These are phyloP conservation scores for Tylopilus balloui DNA, from an alignment of 768 basidiomycete species.

Conservation along the genomic window DNA sequence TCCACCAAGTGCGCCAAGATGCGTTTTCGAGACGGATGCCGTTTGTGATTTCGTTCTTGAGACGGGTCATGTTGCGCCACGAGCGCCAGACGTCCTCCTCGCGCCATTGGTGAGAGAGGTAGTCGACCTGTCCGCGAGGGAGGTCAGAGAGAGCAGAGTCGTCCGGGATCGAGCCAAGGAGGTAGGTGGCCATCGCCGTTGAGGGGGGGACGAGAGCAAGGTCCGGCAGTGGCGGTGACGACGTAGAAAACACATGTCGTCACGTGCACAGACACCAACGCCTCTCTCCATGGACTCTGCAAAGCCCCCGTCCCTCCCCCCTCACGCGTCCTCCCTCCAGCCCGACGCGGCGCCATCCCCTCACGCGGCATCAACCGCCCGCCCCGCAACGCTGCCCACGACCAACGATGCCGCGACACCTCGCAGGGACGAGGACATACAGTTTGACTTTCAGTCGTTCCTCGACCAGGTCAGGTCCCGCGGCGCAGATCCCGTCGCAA, in stretches of 20 bases:
- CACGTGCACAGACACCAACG: too few relatives aligned
- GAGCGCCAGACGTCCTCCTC: slow-evolving; percentile 98
- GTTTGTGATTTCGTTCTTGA: slow-evolving; percentile 97
- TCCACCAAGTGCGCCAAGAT: slow-evolving; percentile 99
- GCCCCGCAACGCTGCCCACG: slow-evolving; percentile 21
- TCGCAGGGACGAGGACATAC: slow-evolving; percentile 36
- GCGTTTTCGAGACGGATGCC: slow-evolving; percentile 95
- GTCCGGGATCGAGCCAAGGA: slow-evolving; percentile 71
- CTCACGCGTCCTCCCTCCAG: slow-evolving; percentile 4
- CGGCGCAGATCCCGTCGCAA: slow-evolving; percentile 87
- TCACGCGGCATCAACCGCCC: neutral
- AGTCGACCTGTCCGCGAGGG: slow-evolving; percentile 94
- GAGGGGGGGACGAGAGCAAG: too few relatives aligned
- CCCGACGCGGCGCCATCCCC: slow-evolving; percentile 6
- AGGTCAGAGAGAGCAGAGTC: slow-evolving; percentile 79
- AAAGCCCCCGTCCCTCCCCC: slow-evolving; percentile 3
- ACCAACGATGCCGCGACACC: slow-evolving; percentile 17
- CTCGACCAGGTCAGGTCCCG: slow-evolving; percentile 90
- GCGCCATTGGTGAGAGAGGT: slow-evolving; percentile 94
- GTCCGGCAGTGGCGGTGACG: too few relatives aligned
- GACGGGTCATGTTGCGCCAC: slow-evolving; percentile 98
- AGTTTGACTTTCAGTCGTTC: slow-evolving; percentile 93
- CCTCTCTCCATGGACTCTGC: slow-evolving; percentile 9
- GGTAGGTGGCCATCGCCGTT: slow-evolving; percentile 68
- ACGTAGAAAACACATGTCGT: too few relatives aligned